phyloP scores from a whole-genome alignment of 2,329 filamentous ascomycete species.

The Fonsecaea pedrosoi region DNA sequence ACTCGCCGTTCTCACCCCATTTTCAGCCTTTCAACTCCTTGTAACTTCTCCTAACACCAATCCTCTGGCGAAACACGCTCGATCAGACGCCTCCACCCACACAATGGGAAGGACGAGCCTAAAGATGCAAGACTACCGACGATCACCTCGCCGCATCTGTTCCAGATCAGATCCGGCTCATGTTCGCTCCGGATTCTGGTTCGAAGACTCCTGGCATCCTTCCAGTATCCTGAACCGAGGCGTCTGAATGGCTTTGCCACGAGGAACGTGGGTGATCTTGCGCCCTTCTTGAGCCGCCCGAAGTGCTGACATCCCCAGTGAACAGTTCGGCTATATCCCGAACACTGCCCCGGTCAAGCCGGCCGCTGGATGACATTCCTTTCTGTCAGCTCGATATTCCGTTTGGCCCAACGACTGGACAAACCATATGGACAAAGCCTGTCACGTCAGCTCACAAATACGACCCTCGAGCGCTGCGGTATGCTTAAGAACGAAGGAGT shows the following conservation, averaged over 20 bases:
- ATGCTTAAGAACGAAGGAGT: background rate
- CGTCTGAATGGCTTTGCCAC: background rate
- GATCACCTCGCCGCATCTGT: conserved; percentile 3
- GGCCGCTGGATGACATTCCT: background rate
- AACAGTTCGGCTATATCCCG: background rate
- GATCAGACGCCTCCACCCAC: background rate
- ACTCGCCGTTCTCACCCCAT: conserved; percentile 1
- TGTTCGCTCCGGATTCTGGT: conserved; percentile 10
- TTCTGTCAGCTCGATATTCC: background rate
- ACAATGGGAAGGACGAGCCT: conserved; percentile 17
- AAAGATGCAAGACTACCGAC: background rate
- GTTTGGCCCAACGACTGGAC: background rate
- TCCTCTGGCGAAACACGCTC: background rate
- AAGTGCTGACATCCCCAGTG: background rate
- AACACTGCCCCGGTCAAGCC: background rate
- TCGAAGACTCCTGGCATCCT: conserved; percentile 8
- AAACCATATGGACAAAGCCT: background rate
- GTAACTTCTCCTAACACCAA: conserved; percentile 11
- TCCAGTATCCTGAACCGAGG: background rate
- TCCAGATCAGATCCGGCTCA: conserved; percentile 21
- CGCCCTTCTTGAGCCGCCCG: background rate
- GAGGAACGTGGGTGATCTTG: background rate
- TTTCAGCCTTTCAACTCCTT: background rate
- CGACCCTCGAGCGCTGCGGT: background rate
- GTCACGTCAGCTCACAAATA: conserved; percentile 1